Evolutionary conservation across 1,284 basidiomycete species (phyloP).

Genomic region (Ganoderma sp.): DNA sequence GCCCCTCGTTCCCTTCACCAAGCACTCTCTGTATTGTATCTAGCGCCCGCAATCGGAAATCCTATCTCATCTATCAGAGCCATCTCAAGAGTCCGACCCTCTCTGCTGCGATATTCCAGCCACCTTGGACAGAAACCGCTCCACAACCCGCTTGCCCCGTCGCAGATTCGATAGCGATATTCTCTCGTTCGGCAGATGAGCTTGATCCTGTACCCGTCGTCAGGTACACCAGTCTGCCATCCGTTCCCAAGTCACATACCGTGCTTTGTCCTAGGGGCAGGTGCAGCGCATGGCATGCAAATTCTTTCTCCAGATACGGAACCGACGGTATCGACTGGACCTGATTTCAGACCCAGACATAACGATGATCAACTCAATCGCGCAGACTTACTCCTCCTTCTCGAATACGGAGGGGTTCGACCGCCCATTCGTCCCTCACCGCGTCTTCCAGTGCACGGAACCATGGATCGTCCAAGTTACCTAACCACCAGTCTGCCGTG

Average conservation of each 20-base stretch:
- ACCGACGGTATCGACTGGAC: slow-evolving; percentile 86
- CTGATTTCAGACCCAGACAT: slow-evolving; percentile 8
- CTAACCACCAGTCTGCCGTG: slow-evolving; percentile 96
- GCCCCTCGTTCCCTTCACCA: background rate
- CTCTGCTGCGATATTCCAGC: slow-evolving; percentile 32
- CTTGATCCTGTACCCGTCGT: slow-evolving; percentile 65
- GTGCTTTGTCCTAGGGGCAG: slow-evolving; percentile 88
- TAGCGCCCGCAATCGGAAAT: background rate
- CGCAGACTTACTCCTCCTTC: slow-evolving; percentile 84
- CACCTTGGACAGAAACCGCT: slow-evolving; percentile 66
- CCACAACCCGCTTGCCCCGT: slow-evolving; percentile 75
- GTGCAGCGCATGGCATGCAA: slow-evolving; percentile 83
- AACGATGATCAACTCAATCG: slow-evolving; percentile 19
- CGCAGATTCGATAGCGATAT: slow-evolving; percentile 79
- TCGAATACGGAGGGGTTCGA: slow-evolving; percentile 84
- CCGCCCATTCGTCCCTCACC: slow-evolving; percentile 85
- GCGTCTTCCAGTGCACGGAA: slow-evolving; percentile 84
- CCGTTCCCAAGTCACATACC: slow-evolving; percentile 49
- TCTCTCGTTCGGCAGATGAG: slow-evolving; percentile 86
- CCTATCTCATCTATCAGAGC: background rate
- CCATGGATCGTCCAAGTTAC: slow-evolving; percentile 81
- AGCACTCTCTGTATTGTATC: background rate
- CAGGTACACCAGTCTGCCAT: background rate
- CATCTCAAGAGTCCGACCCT: background rate
- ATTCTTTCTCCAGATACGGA: slow-evolving; percentile 91